Conservation (phyloP, 2,329 filamentous ascomycete genomes). For the Stenocarpella maydis region DNA sequence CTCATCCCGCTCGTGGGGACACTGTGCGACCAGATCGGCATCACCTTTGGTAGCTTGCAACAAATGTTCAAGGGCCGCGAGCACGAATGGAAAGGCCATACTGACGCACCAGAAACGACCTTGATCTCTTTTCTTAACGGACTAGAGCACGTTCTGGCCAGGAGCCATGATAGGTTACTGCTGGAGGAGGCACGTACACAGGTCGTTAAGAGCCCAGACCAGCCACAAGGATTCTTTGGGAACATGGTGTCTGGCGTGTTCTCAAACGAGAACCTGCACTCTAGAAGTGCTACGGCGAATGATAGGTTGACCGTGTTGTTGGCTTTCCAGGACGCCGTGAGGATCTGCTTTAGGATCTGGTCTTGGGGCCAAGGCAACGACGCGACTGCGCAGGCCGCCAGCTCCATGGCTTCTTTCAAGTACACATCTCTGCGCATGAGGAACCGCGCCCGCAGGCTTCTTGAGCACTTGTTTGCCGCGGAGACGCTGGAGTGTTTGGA, state of each 20-base stretch:
- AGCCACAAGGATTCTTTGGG: constrained; percentile 87
- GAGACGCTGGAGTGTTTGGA: constrained; percentile 95
- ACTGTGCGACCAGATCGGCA: constrained; percentile 79
- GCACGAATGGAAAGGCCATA: constrained; percentile 33
- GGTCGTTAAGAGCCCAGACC: constrained; percentile 79
- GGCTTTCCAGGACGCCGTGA: constrained; percentile 95
- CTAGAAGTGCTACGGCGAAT: constrained; percentile 88
- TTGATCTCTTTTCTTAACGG: constrained; percentile 90
- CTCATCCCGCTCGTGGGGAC: constrained; percentile 91
- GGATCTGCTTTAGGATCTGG: constrained; percentile 94
- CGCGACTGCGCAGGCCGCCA: constrained; percentile 65
- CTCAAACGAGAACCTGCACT: constrained; percentile 76
- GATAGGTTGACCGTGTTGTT: constrained; percentile 91
- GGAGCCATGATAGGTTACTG: constrained; percentile 83
- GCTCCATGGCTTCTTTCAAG: constrained; percentile 81
- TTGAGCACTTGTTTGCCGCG: constrained; percentile 92
- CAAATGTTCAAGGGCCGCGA: constrained; percentile 60
- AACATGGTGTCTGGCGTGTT: constrained; percentile 95
- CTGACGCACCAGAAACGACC: constrained; percentile 70
- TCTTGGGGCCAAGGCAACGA: constrained; percentile 81
- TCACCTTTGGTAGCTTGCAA: constrained; percentile 76
- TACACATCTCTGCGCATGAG: constrained; percentile 92
- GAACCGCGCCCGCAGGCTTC: constrained; percentile 83
- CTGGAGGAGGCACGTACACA: constrained; percentile 76
- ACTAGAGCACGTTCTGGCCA: constrained; percentile 87